Evolutionary conservation across 495 filamentous ascomycete genomes (phyloP).

Genomic region (Penicillium flavigenum): DNA sequence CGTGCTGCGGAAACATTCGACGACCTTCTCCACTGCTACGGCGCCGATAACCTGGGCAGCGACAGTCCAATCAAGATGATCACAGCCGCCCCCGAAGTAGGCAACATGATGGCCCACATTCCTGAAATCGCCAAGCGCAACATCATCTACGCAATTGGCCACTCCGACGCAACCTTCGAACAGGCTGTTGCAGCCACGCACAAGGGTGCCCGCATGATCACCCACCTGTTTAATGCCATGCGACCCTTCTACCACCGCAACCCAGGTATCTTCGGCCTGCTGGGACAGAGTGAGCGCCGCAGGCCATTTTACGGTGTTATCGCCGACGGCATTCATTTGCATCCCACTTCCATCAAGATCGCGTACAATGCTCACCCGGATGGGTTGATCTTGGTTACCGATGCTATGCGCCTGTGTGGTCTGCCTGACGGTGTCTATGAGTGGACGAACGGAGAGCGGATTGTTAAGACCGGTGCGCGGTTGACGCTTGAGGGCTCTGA

Average conservation of each 20-base stretch:
- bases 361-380: conserved; percentile 57
- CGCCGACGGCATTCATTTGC: conserved; percentile 62
- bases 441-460: conserved; percentile 74
- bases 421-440: conserved; percentile 73
- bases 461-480: conserved; percentile 64
- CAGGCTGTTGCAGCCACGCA: conserved; percentile 63
- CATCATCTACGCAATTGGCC: conserved; percentile 75
- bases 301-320: conserved; percentile 61
- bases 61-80: conserved; percentile 63
- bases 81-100: conserved; percentile 77
- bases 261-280: conserved; percentile 77
- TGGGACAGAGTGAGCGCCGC: conserved; percentile 51
- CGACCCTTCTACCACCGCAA: conserved; percentile 79
- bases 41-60: conserved; percentile 54
- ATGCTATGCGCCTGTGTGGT: conserved; percentile 62
- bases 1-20: conserved; percentile 48
- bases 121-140: conserved; percentile 55
- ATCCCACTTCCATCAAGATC: conserved; percentile 59
- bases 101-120: conserved; percentile 61
- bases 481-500: conserved; percentile 68
- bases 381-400: conserved; percentile 59
- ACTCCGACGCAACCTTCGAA: conserved; percentile 77
- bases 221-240: conserved; percentile 92
- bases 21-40: conserved; percentile 69
- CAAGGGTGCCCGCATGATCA: conserved; percentile 79